These are phyloP conservation scores for Lepidium sativum DNA, from an alignment of 345 rosid genomes.

Conservation along the genomic window DNA sequence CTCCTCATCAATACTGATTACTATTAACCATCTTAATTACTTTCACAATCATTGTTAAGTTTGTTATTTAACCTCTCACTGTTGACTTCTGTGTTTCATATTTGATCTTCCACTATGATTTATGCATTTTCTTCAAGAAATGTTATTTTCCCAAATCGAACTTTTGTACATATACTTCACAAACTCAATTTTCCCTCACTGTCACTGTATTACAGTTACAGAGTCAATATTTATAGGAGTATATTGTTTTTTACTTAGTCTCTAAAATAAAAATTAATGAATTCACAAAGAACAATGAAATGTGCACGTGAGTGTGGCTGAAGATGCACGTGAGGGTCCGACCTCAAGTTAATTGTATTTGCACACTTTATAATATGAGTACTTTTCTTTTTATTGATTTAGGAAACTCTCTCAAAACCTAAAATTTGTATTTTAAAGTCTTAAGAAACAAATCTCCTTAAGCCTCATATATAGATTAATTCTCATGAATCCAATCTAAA, in stretches of 20 bases:
- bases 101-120: neutral
- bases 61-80: conserved; percentile 5
- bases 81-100: conserved; percentile 13
- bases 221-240: neutral
- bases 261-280: neutral
- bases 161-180: no score
- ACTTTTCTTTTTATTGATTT: no score
- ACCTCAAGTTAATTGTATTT: no score
- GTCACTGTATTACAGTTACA: neutral
- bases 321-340: conserved; percentile 30
- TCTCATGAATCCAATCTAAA: no score
- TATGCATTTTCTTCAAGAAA: neutral
- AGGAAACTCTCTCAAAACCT: no score
- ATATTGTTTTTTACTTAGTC: neutral
- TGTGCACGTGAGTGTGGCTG: conserved; percentile 27
- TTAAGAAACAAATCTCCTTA: no score
- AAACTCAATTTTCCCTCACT: no score
- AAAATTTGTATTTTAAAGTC: no score
- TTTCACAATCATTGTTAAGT: conserved; percentile 8
- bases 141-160: neutral
- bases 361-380: no score
- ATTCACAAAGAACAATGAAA: neutral
- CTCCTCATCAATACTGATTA: conserved; percentile 18
- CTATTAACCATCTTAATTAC: conserved; percentile 8
- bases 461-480: no score